phyloP scores from a whole-genome alignment of 257 asterid genomes.

The Mentha longifolia region DNA sequence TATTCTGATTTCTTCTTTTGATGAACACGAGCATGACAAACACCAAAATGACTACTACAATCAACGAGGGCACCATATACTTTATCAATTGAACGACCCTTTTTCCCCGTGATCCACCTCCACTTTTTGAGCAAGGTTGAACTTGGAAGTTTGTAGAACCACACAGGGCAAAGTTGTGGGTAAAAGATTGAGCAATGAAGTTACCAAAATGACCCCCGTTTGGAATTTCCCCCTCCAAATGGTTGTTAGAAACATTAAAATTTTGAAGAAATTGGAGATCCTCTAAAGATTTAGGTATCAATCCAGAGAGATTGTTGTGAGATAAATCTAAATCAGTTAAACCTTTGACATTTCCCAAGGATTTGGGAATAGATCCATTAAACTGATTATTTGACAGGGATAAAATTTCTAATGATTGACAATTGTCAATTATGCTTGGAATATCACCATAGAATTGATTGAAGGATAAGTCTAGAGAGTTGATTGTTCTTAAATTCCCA shows the following conservation, averaged over 20 bases:
- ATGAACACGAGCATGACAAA: too few relatives aligned
- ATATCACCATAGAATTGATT: conserved; percentile 21
- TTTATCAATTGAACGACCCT: not conserved
- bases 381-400: not conserved
- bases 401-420: not conserved
- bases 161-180: conserved; percentile 19
- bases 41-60: too few relatives aligned
- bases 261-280: not conserved
- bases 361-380: not conserved
- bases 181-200: conserved; percentile 17
- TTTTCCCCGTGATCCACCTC: not conserved
- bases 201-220: not conserved
- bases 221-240: conserved; percentile 1
- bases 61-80: too few relatives aligned
- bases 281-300: conserved; percentile 10
- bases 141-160: not conserved
- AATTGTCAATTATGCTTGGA: not conserved
- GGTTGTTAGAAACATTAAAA: not conserved
- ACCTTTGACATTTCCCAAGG: not conserved
- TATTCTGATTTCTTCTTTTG: too few relatives aligned
- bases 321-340: not conserved
- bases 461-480: not conserved
- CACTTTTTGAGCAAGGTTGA: not conserved
- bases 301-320: not conserved
- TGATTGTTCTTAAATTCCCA: not conserved